Evolutionary conservation across 805 yeast species (phyloP), one percentile per base, ranked within the genome.

Genomic region (Cyberlindnera subsufficiens): DNA sequence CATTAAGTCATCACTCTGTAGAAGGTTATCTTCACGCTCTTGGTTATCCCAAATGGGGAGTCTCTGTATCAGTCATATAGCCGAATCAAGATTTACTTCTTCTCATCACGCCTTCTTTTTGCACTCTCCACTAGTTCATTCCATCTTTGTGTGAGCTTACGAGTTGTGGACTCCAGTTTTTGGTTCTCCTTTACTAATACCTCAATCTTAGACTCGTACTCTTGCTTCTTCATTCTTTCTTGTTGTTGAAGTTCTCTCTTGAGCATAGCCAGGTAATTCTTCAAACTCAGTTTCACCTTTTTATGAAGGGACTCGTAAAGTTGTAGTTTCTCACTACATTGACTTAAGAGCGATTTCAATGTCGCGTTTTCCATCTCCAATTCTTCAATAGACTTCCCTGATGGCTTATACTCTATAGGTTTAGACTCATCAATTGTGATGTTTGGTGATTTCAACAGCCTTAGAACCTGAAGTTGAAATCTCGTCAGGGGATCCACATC

Each of bases 91-190:
- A 11, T 11, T 17, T 14, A 27, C 31, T 33, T 39, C 18, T 33
- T 39, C 29, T 34, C 42, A 16, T 41, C 47, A 27, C 71, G 68
- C 49, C 75, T 68, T 51, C 65, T 77, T 43, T 78, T 67, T 1
- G 87, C 87, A 50, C 78, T 76, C 54, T 80, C 82, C 17, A 80
- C 82, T 25, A 82, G 60, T 18, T 72, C 76, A 51, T 81, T 78
- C 88, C 88, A 82, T 31, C 86, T 60, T 45, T 75, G 75, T 46
- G 75, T 77, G 41, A 80, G 58, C 43, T 74, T 72, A 3, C 67
- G 65, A 5, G 69, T 71, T 50, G 81, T 80, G 37, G 66, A 66
- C 39, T 74, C 74, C 42, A 79, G 59, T 37, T 72, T 72, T 37
- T 60, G 64, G 46, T 69, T 71, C 37, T 71, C 77, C 39, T 62